Conservation (phyloP, 2,329 filamentous ascomycete species). For the Dothistroma septosporum region DNA sequence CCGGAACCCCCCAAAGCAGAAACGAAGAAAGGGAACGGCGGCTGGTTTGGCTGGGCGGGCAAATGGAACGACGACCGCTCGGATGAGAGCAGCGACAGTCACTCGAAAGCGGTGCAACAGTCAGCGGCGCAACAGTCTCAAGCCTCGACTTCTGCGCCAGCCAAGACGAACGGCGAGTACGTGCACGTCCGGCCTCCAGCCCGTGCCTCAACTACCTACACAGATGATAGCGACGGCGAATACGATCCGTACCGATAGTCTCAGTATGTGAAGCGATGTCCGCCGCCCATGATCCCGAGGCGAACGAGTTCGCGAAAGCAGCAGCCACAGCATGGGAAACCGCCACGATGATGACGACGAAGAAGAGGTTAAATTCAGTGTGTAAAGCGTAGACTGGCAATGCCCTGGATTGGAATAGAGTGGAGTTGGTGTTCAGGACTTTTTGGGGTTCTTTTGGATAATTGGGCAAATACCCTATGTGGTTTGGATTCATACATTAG, state of each 20-base stretch:
- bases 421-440: not conserved
- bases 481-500: not conserved
- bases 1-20: constrained; percentile 2
- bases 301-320: not conserved
- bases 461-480: not conserved
- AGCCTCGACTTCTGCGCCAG: constrained; percentile 2
- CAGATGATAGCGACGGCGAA: constrained; percentile 19
- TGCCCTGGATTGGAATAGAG: not conserved
- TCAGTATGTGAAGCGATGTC: constrained; percentile 10
- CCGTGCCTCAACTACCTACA: constrained; percentile 1
- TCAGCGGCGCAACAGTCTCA: not conserved
- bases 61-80: constrained; percentile 19
- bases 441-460: not conserved
- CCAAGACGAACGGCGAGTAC: constrained; percentile 11
- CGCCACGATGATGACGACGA: not conserved
- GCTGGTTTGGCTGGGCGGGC: constrained; percentile 26
- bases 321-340: not conserved
- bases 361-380: not conserved
- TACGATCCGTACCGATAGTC: constrained; percentile 26
- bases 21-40: constrained; percentile 15
- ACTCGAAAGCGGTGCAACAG: not conserved
- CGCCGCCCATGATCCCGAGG: not conserved
- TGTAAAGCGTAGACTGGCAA: not conserved
- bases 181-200: constrained; percentile 5
- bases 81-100: constrained; percentile 6